These are phyloP conservation scores for Tympanopsis confertula DNA, from an alignment of 2,329 filamentous ascomycete genomes.

Conservation along the genomic window DNA sequence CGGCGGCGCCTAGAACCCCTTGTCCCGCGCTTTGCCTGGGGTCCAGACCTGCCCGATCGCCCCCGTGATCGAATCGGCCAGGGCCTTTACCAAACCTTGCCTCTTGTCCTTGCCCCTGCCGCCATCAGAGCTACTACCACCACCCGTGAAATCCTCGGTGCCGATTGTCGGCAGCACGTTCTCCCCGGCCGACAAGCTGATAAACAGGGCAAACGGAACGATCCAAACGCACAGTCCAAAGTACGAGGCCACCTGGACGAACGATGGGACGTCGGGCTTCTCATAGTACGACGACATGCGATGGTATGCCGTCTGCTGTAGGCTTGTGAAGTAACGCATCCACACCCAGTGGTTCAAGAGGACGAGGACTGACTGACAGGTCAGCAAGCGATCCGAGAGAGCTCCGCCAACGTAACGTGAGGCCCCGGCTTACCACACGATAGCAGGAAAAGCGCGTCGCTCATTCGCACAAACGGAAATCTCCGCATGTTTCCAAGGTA, in stretches of 20 bases:
- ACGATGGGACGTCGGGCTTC: conserved; percentile 57
- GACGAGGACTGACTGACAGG: conserved; percentile 50
- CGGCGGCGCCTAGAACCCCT: too few species aligned
- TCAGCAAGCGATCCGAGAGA: background rate
- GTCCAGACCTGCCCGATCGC: conserved; percentile 37
- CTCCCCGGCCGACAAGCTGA: conserved; percentile 84
- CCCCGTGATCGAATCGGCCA: conserved; percentile 46
- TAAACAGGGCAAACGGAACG: conserved; percentile 88
- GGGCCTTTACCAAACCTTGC: conserved; percentile 55
- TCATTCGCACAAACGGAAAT: conserved; percentile 69
- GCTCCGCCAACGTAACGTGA: background rate
- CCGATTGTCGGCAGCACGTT: conserved; percentile 92
- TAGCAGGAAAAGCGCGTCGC: conserved; percentile 73
- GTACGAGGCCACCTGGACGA: conserved; percentile 89
- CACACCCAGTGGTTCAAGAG: conserved; percentile 86
- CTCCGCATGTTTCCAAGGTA: conserved; percentile 78
- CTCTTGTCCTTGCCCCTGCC: conserved; percentile 35
- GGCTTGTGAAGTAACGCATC: conserved; percentile 80
- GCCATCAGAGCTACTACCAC: conserved; percentile 20
- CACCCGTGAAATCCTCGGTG: conserved; percentile 42
- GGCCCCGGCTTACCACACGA: conserved; percentile 55
- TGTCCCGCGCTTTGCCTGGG: too few species aligned
- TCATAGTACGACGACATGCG: conserved; percentile 51
- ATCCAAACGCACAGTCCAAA: conserved; percentile 96
- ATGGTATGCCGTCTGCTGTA: conserved; percentile 43